Evolutionary conservation across 2,329 filamentous ascomycete species (phyloP).

Genomic region (Phaeoacremonium minimum): DNA sequence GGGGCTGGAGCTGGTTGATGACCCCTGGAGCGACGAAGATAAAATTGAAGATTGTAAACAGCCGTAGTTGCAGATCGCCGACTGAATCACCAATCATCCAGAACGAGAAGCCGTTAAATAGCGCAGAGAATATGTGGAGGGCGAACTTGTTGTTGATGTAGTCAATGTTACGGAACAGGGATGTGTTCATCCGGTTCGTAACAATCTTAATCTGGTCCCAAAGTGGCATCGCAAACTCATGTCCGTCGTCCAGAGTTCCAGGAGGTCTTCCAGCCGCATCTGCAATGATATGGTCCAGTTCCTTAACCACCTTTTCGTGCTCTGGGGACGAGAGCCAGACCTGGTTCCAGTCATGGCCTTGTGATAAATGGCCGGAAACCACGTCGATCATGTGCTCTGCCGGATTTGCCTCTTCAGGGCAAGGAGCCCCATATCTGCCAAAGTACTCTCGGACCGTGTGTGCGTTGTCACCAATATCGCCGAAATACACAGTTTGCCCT

Average conservation of each 20-base stretch:
- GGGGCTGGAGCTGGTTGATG: slow-evolving; percentile 53
- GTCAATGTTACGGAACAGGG: slow-evolving; percentile 62
- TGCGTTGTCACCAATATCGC: slow-evolving; percentile 47
- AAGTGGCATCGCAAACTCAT: slow-evolving; percentile 62
- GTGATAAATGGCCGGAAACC: slow-evolving; percentile 43
- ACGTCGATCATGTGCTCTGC: slow-evolving; percentile 72
- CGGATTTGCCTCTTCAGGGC: slow-evolving; percentile 60
- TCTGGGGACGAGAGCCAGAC: slow-evolving; percentile 44
- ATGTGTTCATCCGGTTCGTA: slow-evolving; percentile 55
- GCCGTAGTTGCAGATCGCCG: slow-evolving; percentile 45
- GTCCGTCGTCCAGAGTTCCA: neutral
- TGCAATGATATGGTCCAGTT: slow-evolving; percentile 33
- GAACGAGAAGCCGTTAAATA: slow-evolving; percentile 58
- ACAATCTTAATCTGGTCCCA: slow-evolving; percentile 60
- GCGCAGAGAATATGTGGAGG: slow-evolving; percentile 1
- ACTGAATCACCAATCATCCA: slow-evolving; percentile 52
- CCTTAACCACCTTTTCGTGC: slow-evolving; percentile 19
- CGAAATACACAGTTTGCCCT: slow-evolving; percentile 51
- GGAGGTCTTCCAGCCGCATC: neutral
- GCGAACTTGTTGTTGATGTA: slow-evolving; percentile 59
- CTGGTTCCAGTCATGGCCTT: slow-evolving; percentile 58
- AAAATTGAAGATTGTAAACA: slow-evolving; percentile 61
- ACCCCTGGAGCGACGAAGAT: slow-evolving; percentile 57
- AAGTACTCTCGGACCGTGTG: slow-evolving; percentile 59
- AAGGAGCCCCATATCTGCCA: slow-evolving; percentile 57